Conservation (phyloP, 108 stramenopile genomes). For the Cyclotella baltica region DNA sequence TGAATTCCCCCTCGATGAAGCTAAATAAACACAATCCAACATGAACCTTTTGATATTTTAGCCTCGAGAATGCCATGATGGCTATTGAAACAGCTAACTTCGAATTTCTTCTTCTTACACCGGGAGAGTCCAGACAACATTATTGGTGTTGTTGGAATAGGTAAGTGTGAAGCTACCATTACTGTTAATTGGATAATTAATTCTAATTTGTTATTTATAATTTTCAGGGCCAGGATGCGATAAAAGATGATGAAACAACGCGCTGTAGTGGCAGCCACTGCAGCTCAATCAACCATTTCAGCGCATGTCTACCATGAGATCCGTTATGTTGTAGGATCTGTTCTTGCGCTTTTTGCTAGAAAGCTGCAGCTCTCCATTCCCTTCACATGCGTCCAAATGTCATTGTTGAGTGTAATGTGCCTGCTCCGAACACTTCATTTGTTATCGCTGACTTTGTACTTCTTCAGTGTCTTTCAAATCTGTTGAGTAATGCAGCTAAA, state of each 20-base stretch:
- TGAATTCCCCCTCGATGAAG: neutral
- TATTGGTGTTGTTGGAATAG: conserved; percentile 59
- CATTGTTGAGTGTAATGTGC: conserved; percentile 33
- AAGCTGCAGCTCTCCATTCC: conserved; percentile 45
- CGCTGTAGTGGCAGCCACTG: conserved; percentile 51
- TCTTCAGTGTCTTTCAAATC: conserved; percentile 48
- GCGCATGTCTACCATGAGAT: conserved; percentile 61
- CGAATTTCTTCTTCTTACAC: conserved; percentile 44
- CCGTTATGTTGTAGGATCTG: conserved; percentile 51
- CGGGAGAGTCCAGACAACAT: conserved; percentile 52
- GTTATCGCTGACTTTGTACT: conserved; percentile 48
- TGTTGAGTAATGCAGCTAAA: conserved; percentile 50
- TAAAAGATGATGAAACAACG: conserved; percentile 45
- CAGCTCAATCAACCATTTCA: conserved; percentile 50
- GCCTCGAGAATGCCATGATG: conserved; percentile 40
- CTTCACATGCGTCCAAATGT: conserved; percentile 42
- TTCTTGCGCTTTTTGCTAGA: conserved; percentile 50
- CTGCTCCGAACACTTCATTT: conserved; percentile 19
- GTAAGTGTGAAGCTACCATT: neutral
- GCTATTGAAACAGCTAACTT: conserved; percentile 56
- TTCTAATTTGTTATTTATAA: conserved; percentile 10
- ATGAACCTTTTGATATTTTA: neutral
- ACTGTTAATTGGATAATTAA: neutral
- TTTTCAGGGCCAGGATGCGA: conserved; percentile 33
- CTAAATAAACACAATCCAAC: too few relatives aligned